Conservation (phyloP, 225 moss, liverwort and hornwort species). For the Bryoerythrophyllum caledonicum region DNA sequence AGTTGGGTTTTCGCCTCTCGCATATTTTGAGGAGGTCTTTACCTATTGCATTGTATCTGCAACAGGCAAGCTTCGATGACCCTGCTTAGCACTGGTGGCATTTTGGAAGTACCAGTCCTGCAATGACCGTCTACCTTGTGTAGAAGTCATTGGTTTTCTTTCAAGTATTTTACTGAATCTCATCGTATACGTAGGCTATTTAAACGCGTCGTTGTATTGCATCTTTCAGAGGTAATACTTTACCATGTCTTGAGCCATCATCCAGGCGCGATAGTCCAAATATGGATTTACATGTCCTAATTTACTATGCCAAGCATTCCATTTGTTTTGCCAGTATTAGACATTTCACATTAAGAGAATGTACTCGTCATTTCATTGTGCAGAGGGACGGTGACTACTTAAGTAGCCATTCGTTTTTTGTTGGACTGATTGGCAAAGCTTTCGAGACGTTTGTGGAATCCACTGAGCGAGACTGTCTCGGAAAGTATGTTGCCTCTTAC, state of each 20-base stretch:
- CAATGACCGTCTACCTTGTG: neutral
- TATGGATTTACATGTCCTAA: neutral
- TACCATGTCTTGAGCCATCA: neutral
- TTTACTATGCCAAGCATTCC: neutral
- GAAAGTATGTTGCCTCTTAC: slow-evolving; percentile 57
- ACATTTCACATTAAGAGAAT: neutral
- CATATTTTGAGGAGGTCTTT: slow-evolving; percentile 87
- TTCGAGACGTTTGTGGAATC: slow-evolving; percentile 88
- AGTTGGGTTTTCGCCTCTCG: slow-evolving; percentile 92
- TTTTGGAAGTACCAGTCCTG: neutral
- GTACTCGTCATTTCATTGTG: slow-evolving; percentile 13
- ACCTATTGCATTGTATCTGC: slow-evolving; percentile 83
- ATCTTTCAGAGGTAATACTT: neutral
- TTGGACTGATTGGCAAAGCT: slow-evolving; percentile 80
- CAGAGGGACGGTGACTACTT: slow-evolving; percentile 95
- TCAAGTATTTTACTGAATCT: neutral
- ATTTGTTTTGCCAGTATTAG: neutral
- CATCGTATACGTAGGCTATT: slow-evolving; percentile 8
- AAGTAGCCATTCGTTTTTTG: slow-evolving; percentile 82
- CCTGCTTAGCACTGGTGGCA: slow-evolving; percentile 5
- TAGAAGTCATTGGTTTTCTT: neutral
- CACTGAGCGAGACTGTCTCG: slow-evolving; percentile 86
- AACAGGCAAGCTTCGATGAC: slow-evolving; percentile 57
- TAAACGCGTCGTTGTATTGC: slow-evolving; percentile 3
- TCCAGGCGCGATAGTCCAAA: neutral